A percentile compares a stretch with the other conserved stretches of the same genome.
Conservation (phyloP, 2,329 filamentous ascomycete species). For the Arthrobotrys sinensis region DNA sequence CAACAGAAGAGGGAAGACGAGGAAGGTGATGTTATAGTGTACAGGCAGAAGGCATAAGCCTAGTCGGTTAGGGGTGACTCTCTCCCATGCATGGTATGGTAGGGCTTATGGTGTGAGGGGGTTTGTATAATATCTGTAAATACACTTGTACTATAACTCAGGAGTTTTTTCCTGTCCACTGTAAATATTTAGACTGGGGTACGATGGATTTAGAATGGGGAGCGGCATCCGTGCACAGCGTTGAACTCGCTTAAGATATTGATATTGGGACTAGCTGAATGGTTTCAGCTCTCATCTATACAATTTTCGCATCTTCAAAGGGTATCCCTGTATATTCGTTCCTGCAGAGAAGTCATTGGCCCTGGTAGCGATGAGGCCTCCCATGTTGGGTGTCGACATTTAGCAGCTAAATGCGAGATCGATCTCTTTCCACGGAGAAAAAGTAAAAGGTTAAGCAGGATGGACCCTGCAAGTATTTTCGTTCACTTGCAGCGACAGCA, state of each 20-base stretch:
- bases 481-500: conserved; percentile 17
- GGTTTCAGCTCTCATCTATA: conserved; percentile 21
- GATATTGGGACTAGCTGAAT: conserved; percentile 21
- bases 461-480: conserved; percentile 15
- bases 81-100: neutral
- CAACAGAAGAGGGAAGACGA: conserved; percentile 44
- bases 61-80: neutral
- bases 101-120: neutral
- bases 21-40: conserved; percentile 47
- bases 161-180: neutral
- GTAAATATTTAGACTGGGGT: conserved; percentile 16
- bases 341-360: conserved; percentile 41
- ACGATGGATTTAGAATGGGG: conserved; percentile 19
- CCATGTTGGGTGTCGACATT: conserved; percentile 22
- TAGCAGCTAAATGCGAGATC: conserved; percentile 27
- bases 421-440: conserved; percentile 17
- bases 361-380: conserved; percentile 28
- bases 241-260: conserved; percentile 33
- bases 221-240: neutral
- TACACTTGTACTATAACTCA: conserved; percentile 15
- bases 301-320: neutral
- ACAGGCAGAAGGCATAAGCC: conserved; percentile 33
- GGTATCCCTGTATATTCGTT: conserved; percentile 18
- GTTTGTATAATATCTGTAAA: conserved; percentile 14
- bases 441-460: conserved; percentile 15